These are phyloP conservation scores for Hymenoscyphus infarciens DNA, from an alignment of 2,329 filamentous ascomycete species.

Conservation along the genomic window DNA sequence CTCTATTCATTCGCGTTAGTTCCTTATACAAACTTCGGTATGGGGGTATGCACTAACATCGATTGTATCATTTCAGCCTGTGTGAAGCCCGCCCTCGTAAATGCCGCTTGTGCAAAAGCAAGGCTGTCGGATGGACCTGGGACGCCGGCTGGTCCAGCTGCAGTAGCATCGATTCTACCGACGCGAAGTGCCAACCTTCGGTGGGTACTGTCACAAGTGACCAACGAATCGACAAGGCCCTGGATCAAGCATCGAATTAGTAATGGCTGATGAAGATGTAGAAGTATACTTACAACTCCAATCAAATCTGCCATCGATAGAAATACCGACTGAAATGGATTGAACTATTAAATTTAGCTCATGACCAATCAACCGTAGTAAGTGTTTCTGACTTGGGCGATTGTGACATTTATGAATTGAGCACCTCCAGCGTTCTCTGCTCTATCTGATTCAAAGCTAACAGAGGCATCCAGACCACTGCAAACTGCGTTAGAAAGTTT, in stretches of 20 bases:
- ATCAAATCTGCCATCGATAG: conserved; percentile 9
- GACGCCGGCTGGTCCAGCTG: conserved; percentile 46
- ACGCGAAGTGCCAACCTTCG: conserved; percentile 36
- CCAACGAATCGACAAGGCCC: conserved; percentile 37
- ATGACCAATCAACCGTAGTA: background rate
- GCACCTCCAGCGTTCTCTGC: conserved; percentile 47
- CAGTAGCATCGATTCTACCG: conserved; percentile 48
- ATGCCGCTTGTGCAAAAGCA: conserved; percentile 49
- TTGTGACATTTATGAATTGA: conserved; percentile 19
- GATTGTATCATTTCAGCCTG: conserved; percentile 52
- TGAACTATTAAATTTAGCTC: conserved; percentile 5
- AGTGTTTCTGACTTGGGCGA: conserved; percentile 8
- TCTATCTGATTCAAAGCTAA: conserved; percentile 23
- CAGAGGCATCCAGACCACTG: conserved; percentile 51
- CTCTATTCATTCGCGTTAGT: conserved; percentile 25
- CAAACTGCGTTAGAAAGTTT: background rate
- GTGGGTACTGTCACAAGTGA: background rate
- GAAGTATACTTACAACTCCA: conserved; percentile 7
- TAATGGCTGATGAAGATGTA: background rate
- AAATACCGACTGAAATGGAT: conserved; percentile 3
- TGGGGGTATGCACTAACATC: conserved; percentile 30
- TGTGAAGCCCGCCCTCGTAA: conserved; percentile 53
- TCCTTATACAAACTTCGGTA: no score
- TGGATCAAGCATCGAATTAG: background rate
- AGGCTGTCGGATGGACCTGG: conserved; percentile 53